A percentile compares a stretch with the other conserved stretches of the same genome.
phyloP scores from a whole-genome alignment of 495 filamentous ascomycete genomes.

The Aspergillus sparsus region DNA sequence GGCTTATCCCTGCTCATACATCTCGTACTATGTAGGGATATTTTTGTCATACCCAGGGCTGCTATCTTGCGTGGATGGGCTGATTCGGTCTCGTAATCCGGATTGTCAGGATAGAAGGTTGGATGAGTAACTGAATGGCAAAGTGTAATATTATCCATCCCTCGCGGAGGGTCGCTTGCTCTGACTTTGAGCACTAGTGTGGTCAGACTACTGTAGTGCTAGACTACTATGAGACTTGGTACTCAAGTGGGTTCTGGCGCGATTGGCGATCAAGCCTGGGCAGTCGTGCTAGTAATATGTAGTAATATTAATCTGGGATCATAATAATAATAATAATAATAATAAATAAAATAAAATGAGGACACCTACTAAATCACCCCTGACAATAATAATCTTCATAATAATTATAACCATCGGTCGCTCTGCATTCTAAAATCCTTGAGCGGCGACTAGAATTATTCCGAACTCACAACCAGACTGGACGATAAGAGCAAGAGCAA shows the following conservation, averaged over 20 bases:
- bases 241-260: constrained; percentile 15
- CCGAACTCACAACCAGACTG: background rate
- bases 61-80: constrained; percentile 14
- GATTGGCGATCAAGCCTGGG: constrained; percentile 14
- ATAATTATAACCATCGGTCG: background rate
- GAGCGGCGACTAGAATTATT: background rate
- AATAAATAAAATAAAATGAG: too few relatives aligned
- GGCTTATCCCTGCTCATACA: background rate
- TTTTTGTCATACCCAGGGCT: constrained; percentile 7
- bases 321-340: too few relatives aligned
- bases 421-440: background rate
- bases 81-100: constrained; percentile 26
- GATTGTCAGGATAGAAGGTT: constrained; percentile 13
- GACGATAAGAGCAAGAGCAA: background rate
- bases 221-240: constrained; percentile 14
- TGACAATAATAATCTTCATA: background rate
- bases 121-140: constrained; percentile 9
- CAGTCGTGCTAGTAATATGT: background rate
- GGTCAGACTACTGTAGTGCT: constrained; percentile 8
- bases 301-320: too few relatives aligned
- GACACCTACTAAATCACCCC: background rate
- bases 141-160: constrained; percentile 7
- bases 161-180: constrained; percentile 3
- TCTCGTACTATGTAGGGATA: too few relatives aligned
- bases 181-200: constrained; percentile 7